These are phyloP conservation scores for Ophiostoma perfectum DNA, from an alignment of 2,329 filamentous ascomycete genomes.

Conservation along the genomic window DNA sequence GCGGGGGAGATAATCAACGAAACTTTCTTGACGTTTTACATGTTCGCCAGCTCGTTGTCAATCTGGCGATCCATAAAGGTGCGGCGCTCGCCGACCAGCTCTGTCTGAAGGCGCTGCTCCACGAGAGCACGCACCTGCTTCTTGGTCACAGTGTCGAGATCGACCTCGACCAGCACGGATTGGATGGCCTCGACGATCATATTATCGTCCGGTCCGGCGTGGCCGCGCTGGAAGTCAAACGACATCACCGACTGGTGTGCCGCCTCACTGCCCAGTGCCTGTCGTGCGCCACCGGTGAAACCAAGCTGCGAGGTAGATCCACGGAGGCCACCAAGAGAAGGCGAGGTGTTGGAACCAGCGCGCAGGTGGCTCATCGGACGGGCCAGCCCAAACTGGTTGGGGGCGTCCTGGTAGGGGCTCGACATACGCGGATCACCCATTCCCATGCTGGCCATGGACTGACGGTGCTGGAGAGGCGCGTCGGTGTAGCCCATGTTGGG, in stretches of 20 bases:
- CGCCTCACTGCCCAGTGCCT: conserved; percentile 38
- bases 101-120: conserved; percentile 87
- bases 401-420: conserved; percentile 55
- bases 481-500: conserved; percentile 44
- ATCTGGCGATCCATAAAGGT: conserved; percentile 90
- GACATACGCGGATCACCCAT: conserved; percentile 44
- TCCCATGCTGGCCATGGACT: conserved; percentile 66
- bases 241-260: conserved; percentile 48
- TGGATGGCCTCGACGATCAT: conserved; percentile 82
- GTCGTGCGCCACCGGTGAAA: conserved; percentile 43
- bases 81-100: conserved; percentile 77
- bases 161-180: conserved; percentile 75
- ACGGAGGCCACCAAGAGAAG: conserved; percentile 35
- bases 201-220: conserved; percentile 67
- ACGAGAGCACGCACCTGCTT: conserved; percentile 90
- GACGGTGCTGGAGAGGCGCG: conserved; percentile 52
- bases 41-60: conserved; percentile 86
- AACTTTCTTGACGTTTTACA: conserved; percentile 49
- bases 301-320: conserved; percentile 46
- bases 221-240: conserved; percentile 57
- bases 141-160: conserved; percentile 96
- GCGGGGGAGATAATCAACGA: not conserved
- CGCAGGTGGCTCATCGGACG: conserved; percentile 60
- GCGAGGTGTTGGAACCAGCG: conserved; percentile 43
- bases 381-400: conserved; percentile 31